Conservation (phyloP, 257 asterid genomes). For the Coffea canephora region DNA sequence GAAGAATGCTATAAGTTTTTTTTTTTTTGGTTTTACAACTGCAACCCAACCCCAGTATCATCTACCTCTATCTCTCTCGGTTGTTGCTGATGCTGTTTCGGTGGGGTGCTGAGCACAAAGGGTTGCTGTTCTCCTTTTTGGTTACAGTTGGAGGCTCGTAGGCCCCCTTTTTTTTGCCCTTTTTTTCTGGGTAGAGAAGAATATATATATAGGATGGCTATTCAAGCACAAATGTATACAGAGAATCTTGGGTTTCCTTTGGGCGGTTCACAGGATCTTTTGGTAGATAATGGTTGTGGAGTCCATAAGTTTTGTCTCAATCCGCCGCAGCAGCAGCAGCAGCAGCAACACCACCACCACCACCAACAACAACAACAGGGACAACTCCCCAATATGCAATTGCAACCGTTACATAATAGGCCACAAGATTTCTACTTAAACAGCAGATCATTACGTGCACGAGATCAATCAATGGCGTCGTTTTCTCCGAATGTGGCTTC, state of each 20-base stretch:
- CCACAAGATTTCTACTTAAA: slow-evolving; percentile 5
- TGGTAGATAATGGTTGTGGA: slow-evolving; percentile 43
- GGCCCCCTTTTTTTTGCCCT: neutral
- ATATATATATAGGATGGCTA: slow-evolving; percentile 39
- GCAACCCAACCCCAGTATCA: neutral
- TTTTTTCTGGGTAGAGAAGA: neutral
- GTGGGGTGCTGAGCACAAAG: neutral
- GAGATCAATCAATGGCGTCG: slow-evolving; percentile 9
- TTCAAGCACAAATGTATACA: slow-evolving; percentile 53
- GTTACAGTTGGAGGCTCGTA: neutral
- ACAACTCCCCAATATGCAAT: slow-evolving; percentile 13
- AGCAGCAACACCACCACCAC: slow-evolving; percentile 4
- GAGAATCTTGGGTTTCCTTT: slow-evolving; percentile 43
- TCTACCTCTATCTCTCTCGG: neutral
- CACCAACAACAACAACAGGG: slow-evolving; percentile 10
- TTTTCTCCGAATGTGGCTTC: slow-evolving; percentile 26
- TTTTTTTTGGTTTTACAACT: neutral
- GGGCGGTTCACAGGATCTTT: slow-evolving; percentile 36
- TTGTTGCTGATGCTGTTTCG: neutral
- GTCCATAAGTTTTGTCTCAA: slow-evolving; percentile 27
- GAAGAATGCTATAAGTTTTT: slow-evolving; percentile 23
- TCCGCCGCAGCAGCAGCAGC: slow-evolving; percentile 24
- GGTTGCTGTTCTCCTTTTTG: neutral
- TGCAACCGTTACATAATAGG: slow-evolving; percentile 30
- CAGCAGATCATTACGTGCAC: slow-evolving; percentile 1